These are phyloP conservation scores for Neonectria hederae DNA, from an alignment of 2,329 filamentous ascomycete species.

Conservation along the genomic window DNA sequence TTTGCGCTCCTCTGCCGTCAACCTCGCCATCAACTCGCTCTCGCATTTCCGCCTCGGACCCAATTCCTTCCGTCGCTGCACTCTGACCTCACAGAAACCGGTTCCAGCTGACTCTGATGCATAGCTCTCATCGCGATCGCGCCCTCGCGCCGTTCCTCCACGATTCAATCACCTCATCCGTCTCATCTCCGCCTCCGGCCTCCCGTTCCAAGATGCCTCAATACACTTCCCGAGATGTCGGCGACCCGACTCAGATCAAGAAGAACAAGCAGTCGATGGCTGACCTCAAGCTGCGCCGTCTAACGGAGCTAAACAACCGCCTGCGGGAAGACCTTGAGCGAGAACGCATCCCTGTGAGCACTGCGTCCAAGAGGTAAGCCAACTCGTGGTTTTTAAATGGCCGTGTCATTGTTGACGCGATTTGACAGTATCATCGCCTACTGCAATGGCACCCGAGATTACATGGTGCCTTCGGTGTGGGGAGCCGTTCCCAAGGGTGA, in stretches of 20 bases:
- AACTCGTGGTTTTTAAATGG: background rate
- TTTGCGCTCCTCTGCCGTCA: conserved; percentile 6
- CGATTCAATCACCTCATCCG: conserved; percentile 25
- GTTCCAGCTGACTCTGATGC: conserved; percentile 29
- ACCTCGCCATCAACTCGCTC: conserved; percentile 12
- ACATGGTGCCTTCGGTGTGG: conserved; percentile 99
- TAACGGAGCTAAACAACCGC: conserved; percentile 97
- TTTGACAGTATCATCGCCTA: conserved; percentile 88
- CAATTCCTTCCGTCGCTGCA: conserved; percentile 20
- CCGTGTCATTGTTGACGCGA: conserved; percentile 27
- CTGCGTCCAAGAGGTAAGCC: conserved; percentile 84
- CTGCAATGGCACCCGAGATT: conserved; percentile 97
- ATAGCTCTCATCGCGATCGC: conserved; percentile 32
- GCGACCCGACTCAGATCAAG: conserved; percentile 74
- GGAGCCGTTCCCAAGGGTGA: conserved; percentile 93
- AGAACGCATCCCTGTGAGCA: conserved; percentile 93
- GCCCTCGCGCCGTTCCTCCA: conserved; percentile 26
- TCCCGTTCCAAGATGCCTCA: conserved; percentile 64
- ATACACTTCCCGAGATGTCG: conserved; percentile 73
- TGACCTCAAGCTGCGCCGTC: conserved; percentile 92
- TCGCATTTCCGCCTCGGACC: conserved; percentile 5
- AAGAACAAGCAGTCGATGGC: conserved; percentile 99
- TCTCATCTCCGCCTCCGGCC: conserved; percentile 27
- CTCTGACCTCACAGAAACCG: conserved; percentile 10
- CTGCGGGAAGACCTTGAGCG: conserved; percentile 95